Evolutionary conservation across 257 asterid species (phyloP), one percentile per base, ranked within the genome.

Genomic region (Mentha longifolia): DNA sequence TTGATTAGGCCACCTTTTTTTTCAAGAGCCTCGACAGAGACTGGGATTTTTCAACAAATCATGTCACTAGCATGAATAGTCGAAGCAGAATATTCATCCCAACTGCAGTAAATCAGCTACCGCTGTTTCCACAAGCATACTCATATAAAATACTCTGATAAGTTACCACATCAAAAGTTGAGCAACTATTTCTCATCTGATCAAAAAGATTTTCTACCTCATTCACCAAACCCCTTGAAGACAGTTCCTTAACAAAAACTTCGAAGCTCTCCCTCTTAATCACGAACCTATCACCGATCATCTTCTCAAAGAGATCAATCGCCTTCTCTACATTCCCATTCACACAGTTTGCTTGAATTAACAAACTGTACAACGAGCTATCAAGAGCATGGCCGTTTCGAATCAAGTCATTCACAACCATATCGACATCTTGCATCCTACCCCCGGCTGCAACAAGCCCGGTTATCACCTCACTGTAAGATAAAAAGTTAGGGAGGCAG

Each of bases 291-390:
- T 74, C 63, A 54, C 70, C 73, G 20, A 85, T 68, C 87, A 82
- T 85, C 79, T 80, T 75, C 67, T 50, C 57, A 43, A 76, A 78
- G 5, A 82, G 60, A 67, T 22, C 61, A 13, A 76, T 30, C 8
- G 87, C 90, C 82, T 57, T 80, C 28, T 69, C 68, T n/a, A 58
- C 49, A 25, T 82, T 72, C 19, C 83, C 84, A 7, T 65, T 43
- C 19, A 15, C 39, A 41, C 81, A 82, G 73, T 78, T 78, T 20
- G 73, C 81, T 61, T 50, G 56, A 7, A 85, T 72, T 54, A 80
- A 74, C 70, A 55, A 65, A 68, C 80, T 78, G 46, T 85, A 85
- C 73, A 85, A 71, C n/a, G 85, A 76, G 25, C 86, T 55, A 54
- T 85, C 87, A 52, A 78, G 83, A 59, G 39, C 41, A 39, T 76